phyloP scores from a whole-genome alignment of 257 asterid genomes.

The Knoxia roxburghii region DNA sequence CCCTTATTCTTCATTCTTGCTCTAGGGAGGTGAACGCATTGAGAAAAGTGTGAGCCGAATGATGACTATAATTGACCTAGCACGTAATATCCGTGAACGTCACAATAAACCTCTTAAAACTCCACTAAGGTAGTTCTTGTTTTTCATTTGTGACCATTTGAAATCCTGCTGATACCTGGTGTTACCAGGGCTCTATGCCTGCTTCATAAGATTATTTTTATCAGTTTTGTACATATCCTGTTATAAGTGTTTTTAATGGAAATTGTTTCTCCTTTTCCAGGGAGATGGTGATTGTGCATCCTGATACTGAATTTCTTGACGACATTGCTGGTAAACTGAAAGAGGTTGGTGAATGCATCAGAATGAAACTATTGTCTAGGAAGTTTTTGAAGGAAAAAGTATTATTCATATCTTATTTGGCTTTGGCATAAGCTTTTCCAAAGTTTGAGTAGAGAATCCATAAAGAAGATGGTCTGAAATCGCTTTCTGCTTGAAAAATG shows the following conservation, averaged over 20 bases:
- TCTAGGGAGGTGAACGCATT: slow-evolving; percentile 68
- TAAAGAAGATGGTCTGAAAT: not conserved
- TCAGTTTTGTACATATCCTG: too few relatives aligned
- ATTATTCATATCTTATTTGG: too few relatives aligned
- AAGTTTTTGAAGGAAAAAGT: not conserved
- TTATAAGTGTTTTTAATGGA: not conserved
- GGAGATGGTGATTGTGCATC: slow-evolving; percentile 94
- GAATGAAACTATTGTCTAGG: not conserved
- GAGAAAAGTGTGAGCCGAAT: slow-evolving; percentile 87
- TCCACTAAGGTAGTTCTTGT: slow-evolving; percentile 44
- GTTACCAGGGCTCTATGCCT: not conserved
- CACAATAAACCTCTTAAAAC: slow-evolving; percentile 87
- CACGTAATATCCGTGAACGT: slow-evolving; percentile 91
- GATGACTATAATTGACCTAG: slow-evolving; percentile 85
- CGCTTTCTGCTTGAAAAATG: not conserved
- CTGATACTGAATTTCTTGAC: slow-evolving; percentile 74
- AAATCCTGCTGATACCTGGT: not conserved
- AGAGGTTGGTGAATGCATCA: slow-evolving; percentile 33
- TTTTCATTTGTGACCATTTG: not conserved
- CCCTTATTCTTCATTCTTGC: not conserved
- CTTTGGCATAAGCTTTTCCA: not conserved
- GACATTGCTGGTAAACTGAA: slow-evolving; percentile 73
- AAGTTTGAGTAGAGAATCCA: not conserved
- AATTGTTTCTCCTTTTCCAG: slow-evolving; percentile 21
- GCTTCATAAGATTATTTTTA: not conserved